These are phyloP conservation scores for Colletotrichum orchidophilum DNA, from an alignment of 2,329 filamentous ascomycete genomes.

Conservation along the genomic window DNA sequence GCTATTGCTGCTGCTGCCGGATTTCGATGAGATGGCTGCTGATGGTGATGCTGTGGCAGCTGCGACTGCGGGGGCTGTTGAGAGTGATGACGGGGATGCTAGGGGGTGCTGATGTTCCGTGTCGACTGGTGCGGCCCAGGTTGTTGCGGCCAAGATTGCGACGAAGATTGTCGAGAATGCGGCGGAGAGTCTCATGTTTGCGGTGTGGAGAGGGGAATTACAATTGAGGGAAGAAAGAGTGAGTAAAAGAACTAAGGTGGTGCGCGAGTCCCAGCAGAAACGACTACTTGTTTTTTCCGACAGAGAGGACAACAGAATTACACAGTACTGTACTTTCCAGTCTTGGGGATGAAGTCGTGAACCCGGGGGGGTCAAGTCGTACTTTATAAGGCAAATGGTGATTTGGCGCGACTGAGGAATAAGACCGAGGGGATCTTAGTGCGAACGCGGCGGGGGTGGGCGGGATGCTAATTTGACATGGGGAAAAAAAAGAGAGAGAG, in stretches of 20 bases:
- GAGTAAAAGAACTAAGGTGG: background rate
- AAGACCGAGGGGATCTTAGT: background rate
- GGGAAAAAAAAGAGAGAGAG: background rate
- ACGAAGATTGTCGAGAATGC: background rate
- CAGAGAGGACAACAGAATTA: background rate
- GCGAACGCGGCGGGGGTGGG: background rate
- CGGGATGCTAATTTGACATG: too few relatives aligned
- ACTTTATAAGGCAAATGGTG: background rate
- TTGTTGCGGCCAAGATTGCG: slow-evolving; percentile 2
- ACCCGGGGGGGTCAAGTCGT: background rate
- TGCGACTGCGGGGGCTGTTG: background rate
- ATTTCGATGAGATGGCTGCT: background rate
- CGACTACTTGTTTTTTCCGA: background rate
- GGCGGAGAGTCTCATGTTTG: slow-evolving; percentile 9
- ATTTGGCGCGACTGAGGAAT: background rate
- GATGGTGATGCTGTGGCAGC: background rate
- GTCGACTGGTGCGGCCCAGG: slow-evolving; percentile 10
- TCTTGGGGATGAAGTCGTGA: background rate
- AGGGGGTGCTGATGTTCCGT: slow-evolving; percentile 15
- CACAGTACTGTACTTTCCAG: background rate
- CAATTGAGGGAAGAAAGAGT: background rate
- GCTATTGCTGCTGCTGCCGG: background rate
- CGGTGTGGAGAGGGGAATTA: background rate
- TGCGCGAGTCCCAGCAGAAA: background rate
- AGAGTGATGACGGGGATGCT: background rate